Evolutionary conservation across 805 yeast species (phyloP), one percentile per base, ranked within the genome.

Genomic region (Metschnikowia kunwiensis): DNA sequence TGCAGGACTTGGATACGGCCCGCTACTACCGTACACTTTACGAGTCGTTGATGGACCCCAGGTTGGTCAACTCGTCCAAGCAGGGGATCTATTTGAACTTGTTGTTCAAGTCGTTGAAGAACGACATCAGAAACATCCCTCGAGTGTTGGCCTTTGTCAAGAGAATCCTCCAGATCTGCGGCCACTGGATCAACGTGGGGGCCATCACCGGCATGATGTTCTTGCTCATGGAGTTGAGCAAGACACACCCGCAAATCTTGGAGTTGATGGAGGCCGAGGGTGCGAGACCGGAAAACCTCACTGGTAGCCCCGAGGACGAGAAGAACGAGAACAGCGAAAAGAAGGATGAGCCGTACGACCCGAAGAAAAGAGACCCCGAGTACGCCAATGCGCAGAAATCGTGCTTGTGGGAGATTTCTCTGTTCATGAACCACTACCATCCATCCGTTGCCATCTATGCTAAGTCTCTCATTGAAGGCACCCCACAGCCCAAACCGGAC

Each of bases 381-480:
- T 87, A 62, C 56, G 86, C 97, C n/a, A 74, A 86, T 57, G 97
- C 97, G 5, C 80, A 78, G 28, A 74, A 72, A 31, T 70, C 96
- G 0, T 80, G 91, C 2, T 61, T 91, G 33, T 93, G 97, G 97
- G 98, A 93, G 65, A 57, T 88, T 8, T 65, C 70, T 26, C 83
- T 78, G 22, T 82, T 93, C 55, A 56, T 79, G 33, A 69, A 72
- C 40, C 97, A 91, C 63, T 93, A 77, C 69, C 98, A 93, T 58
- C 98, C 98, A 24, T 86, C 97, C 0, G 84, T 91, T 25, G 72
- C 84, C 32, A 69, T 84, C 7, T 93, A 88, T 55, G 95, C 96
- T 0, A 68, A 72, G 28, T 74, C 81, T 7, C 68, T 83, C 24
- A 51, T 82, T 8, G 74, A 70, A 8, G 75, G 74, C n/a, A 57